phyloP scores from a whole-genome alignment of 2,329 filamentous ascomycete genomes.

The Rhinocladiella similis region DNA sequence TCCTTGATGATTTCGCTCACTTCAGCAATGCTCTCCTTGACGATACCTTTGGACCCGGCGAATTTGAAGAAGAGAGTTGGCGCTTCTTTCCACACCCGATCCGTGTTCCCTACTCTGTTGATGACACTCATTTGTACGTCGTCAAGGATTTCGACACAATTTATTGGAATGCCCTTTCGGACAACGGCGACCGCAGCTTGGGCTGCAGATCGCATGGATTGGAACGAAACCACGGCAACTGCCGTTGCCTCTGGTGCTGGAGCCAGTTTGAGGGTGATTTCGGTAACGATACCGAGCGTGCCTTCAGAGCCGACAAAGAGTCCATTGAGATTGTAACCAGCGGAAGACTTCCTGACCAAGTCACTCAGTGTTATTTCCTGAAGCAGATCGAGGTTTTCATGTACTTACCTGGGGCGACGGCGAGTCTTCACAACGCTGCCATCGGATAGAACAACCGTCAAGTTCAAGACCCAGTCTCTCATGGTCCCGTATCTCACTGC shows the following conservation, averaged over 20 bases:
- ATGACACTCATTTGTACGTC: constrained; percentile 83
- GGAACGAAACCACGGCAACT: constrained; percentile 78
- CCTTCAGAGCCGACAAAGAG: constrained; percentile 81
- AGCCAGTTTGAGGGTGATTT: constrained; percentile 77
- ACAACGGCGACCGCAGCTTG: constrained; percentile 73
- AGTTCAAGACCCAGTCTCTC: constrained; percentile 72
- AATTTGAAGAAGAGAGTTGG: constrained; percentile 87
- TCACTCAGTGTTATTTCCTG: no score
- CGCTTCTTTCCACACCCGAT: constrained; percentile 67
- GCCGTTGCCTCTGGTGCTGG: constrained; percentile 73
- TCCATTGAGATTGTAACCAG: constrained; percentile 78
- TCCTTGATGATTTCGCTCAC: constrained; percentile 67
- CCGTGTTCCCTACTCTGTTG: constrained; percentile 67
- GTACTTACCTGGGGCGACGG: constrained; percentile 53
- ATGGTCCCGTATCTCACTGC: constrained; percentile 69
- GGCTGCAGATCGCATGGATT: constrained; percentile 72
- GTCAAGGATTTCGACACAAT: constrained; percentile 83
- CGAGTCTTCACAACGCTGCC: constrained; percentile 68
- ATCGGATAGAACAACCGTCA: constrained; percentile 70
- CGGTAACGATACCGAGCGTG: constrained; percentile 76
- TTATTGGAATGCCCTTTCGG: constrained; percentile 69
- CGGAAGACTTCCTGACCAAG: constrained; percentile 66
- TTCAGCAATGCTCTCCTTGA: constrained; percentile 75
- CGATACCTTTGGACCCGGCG: constrained; percentile 58
- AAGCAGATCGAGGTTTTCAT: no score